Conservation (phyloP, 768 basidiomycete species). For the Gyrodon lividus region DNA sequence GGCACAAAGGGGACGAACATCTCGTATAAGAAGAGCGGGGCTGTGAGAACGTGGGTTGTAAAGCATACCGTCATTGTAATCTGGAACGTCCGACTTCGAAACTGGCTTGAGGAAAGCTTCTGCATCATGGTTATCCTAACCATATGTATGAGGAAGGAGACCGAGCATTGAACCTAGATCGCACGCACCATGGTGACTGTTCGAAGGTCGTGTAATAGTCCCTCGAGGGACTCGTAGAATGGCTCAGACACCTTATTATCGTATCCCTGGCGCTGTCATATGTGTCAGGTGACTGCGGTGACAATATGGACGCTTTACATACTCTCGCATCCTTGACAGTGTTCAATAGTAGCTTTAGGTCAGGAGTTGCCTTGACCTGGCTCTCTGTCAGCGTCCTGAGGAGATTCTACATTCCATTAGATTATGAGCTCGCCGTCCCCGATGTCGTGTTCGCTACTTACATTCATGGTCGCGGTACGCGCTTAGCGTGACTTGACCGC, state of each 20-base stretch:
- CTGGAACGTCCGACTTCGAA: slow-evolving; percentile 82
- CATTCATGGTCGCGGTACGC: slow-evolving; percentile 29
- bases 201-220: slow-evolving; percentile 81
- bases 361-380: slow-evolving; percentile 61
- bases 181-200: slow-evolving; percentile 63
- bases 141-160: slow-evolving; percentile 25
- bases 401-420: slow-evolving; percentile 61
- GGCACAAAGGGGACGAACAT: background rate
- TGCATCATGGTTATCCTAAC: slow-evolving; percentile 82
- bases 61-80: slow-evolving; percentile 85
- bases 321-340: slow-evolving; percentile 89
- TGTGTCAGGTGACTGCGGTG: slow-evolving; percentile 20
- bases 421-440: slow-evolving; percentile 1
- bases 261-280: slow-evolving; percentile 42
- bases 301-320: slow-evolving; percentile 36
- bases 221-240: slow-evolving; percentile 94
- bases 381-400: slow-evolving; percentile 82
- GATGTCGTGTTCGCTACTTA: background rate
- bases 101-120: slow-evolving; percentile 95
- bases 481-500: slow-evolving; percentile 24
- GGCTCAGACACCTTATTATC: slow-evolving; percentile 78
- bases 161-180: slow-evolving; percentile 20
- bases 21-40: slow-evolving; percentile 4
- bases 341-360: slow-evolving; percentile 78
- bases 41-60: background rate